Conservation (phyloP, 352 stramenopile genomes). For the Pythium aquatile region DNA sequence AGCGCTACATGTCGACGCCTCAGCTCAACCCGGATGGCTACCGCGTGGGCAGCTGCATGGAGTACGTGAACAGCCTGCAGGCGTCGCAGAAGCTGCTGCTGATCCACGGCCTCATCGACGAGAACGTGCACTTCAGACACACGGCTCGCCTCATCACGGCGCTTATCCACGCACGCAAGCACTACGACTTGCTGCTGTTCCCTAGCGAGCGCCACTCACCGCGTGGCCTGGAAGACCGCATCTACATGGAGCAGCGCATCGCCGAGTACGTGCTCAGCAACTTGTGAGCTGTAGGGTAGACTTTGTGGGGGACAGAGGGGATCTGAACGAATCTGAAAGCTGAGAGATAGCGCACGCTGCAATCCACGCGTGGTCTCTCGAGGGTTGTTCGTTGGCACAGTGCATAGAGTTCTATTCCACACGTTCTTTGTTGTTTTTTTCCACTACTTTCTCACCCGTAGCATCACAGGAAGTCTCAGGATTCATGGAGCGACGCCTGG, state of each 20-base stretch:
- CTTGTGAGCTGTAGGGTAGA: slow-evolving; percentile 42
- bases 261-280: slow-evolving; percentile 78
- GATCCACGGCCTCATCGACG: slow-evolving; percentile 96
- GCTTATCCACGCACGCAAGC: slow-evolving; percentile 92
- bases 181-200: slow-evolving; percentile 97
- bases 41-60: slow-evolving; percentile 89
- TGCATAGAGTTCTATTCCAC: slow-evolving; percentile 10
- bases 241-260: slow-evolving; percentile 96
- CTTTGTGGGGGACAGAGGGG: background rate
- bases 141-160: slow-evolving; percentile 96
- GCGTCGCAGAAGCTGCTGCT: slow-evolving; percentile 90
- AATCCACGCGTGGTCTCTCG: background rate
- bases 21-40: slow-evolving; percentile 93
- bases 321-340: background rate
- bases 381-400: background rate
- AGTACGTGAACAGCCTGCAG: slow-evolving; percentile 91
- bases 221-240: slow-evolving; percentile 87
- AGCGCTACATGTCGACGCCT: slow-evolving; percentile 96
- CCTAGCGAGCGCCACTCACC: slow-evolving; percentile 96
- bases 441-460: background rate
- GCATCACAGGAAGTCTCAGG: slow-evolving; percentile 18
- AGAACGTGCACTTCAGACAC: slow-evolving; percentile 99
- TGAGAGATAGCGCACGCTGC: background rate
- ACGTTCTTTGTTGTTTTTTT: background rate
- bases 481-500: slow-evolving; percentile 65